Evolutionary conservation across 441 rosid genomes (phyloP), one percentile per base, ranked within the genome.

Genomic region (Pelargonium fulgidum): DNA sequence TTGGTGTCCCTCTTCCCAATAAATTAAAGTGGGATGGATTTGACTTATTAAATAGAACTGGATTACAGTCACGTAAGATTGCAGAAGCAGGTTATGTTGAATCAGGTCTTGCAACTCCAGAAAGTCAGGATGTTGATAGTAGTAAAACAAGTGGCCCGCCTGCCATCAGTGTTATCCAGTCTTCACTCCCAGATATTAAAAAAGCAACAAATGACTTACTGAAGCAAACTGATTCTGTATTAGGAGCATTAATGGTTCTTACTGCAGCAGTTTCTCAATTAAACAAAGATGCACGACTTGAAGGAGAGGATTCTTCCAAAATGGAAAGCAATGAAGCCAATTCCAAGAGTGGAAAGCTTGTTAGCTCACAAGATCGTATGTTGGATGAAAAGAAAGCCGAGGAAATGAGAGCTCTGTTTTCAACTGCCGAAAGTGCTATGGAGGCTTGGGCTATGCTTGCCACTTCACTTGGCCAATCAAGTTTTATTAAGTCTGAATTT

Each of bases 391-490:
- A 86, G 77, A 85, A 82, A 71, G 78, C 89, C 36, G 91, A 91
- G 82, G 96, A 91, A 84, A 93, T 93, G 97, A 91, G 76, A 83
- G 76, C 77, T 65, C 91, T 93, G 16, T 93, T 93, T 80, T 83
- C 85, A 56, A 85, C 83, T 42, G 98, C 97, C 67, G 98, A 93
- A 78, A 91, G 84, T 85, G 98, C 98, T 62, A 91, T 93, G 95
- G 97, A 93, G 79, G 98, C 98, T 67, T 93, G 98, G 98, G 98
- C 98, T 65, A 87, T 93, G 98, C 95, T 93, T 75, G 95, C 98
- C 72, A 85, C 93, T 78, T 85, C 98, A 54, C 61, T 91, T 61
- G 98, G 98, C 73, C 97, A 91, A 81, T 89, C 98, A 65, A 93
- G 96, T 84, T 89, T 93, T 73, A 88, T 93, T 65, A 93, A 87